Conservation (phyloP, 179 eudicot species). For the Heliamphora pulchella region DNA sequence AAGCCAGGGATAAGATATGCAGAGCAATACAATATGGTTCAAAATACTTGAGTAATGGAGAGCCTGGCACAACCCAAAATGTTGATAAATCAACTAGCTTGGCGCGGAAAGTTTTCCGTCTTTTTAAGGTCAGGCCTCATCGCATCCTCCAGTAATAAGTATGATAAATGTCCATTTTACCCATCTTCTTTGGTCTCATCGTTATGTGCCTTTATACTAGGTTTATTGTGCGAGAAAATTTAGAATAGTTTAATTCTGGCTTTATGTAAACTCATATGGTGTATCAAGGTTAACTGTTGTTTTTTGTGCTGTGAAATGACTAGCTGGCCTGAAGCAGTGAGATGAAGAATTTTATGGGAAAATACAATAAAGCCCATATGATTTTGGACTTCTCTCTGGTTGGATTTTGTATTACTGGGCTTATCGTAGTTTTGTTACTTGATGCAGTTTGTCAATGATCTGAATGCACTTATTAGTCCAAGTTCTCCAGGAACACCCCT, state of each 20-base stretch:
- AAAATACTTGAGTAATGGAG: constrained; percentile 82
- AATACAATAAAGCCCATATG: neutral
- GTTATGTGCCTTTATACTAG: neutral
- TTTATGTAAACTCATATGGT: neutral
- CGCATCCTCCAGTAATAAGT: neutral
- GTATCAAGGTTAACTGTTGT: neutral
- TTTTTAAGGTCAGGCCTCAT: constrained; percentile 59
- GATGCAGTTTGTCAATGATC: constrained; percentile 88
- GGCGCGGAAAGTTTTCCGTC: constrained; percentile 98
- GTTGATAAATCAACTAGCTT: constrained; percentile 92
- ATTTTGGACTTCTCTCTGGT: neutral
- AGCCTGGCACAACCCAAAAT: constrained; percentile 95
- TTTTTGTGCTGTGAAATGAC: neutral
- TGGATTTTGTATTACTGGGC: neutral
- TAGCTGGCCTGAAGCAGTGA: neutral
- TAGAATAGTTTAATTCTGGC: neutral
- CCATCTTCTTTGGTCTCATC: neutral
- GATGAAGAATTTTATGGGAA: constrained; percentile 8
- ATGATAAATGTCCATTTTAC: neutral
- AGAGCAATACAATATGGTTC: constrained; percentile 99
- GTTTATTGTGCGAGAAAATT: neutral
- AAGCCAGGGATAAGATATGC: constrained; percentile 98
- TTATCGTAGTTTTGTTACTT: constrained; percentile 17
- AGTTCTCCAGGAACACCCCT: constrained; percentile 80
- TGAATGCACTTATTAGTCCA: constrained; percentile 89